Evolutionary conservation across 2,329 filamentous ascomycete species (phyloP).

Genomic region (Cercospora brassicicola): DNA sequence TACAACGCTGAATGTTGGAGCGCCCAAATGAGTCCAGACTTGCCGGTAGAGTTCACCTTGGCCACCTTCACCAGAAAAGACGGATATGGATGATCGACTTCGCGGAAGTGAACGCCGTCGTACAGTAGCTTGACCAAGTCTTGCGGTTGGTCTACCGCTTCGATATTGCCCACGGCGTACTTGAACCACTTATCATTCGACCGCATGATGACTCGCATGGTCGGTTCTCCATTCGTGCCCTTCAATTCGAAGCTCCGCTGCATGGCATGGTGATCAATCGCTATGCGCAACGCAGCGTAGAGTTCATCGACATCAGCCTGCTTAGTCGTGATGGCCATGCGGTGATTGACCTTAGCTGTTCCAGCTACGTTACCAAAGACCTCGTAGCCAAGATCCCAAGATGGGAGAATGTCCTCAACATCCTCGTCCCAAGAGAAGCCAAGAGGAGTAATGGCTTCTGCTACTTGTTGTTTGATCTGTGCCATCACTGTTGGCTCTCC

Average conservation of each 20-base stretch:
- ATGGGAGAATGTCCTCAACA: slow-evolving; percentile 12
- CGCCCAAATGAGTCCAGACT: slow-evolving; percentile 12
- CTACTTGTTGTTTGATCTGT: slow-evolving; percentile 9
- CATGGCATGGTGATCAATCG: slow-evolving; percentile 5
- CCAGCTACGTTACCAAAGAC: slow-evolving; percentile 14
- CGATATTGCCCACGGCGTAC: slow-evolving; percentile 1
- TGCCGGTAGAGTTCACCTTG: slow-evolving; percentile 1
- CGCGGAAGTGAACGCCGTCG: slow-evolving; percentile 2
- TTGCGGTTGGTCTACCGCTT: background rate
- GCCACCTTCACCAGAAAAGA: slow-evolving; percentile 12
- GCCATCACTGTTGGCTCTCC: slow-evolving; percentile 2
- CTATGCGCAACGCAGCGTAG: background rate
- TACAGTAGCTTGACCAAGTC: slow-evolving; percentile 9
- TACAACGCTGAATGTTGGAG: slow-evolving; percentile 13
- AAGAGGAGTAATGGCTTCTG: slow-evolving; percentile 3
- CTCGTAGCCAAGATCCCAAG: slow-evolving; percentile 11
- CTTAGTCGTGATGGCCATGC: slow-evolving; percentile 12
- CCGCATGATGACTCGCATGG: slow-evolving; percentile 12
- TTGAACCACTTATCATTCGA: slow-evolving; percentile 13
- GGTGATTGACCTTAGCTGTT: slow-evolving; percentile 7
- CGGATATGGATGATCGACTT: slow-evolving; percentile 7
- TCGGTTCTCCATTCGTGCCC: slow-evolving; percentile 4
- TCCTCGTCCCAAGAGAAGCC: slow-evolving; percentile 14
- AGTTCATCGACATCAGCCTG: slow-evolving; percentile 1
- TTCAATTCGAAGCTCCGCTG: slow-evolving; percentile 11